Conservation (phyloP, 352 stramenopile species). For the Globisporangium perplexum region DNA sequence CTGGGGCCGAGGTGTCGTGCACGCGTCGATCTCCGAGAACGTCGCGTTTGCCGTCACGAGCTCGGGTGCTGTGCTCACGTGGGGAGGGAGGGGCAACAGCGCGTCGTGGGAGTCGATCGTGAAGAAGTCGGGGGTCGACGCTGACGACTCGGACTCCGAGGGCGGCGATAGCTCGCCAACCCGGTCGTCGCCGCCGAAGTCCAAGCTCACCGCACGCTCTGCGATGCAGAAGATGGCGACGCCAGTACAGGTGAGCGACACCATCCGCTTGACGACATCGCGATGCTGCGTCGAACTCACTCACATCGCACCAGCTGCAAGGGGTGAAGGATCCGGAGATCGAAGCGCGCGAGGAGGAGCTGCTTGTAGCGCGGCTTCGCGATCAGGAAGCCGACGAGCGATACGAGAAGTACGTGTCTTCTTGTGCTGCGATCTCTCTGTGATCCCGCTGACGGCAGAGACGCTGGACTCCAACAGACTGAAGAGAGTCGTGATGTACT, state of each 20-base stretch:
- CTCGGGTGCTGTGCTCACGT: slow-evolving; percentile 81
- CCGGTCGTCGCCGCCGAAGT: too few relatives aligned
- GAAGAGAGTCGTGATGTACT: slow-evolving; percentile 79
- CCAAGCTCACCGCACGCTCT: slow-evolving; percentile 44
- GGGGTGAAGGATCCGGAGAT: slow-evolving; percentile 36
- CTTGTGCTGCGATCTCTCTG: too few relatives aligned
- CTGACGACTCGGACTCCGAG: slow-evolving; percentile 7
- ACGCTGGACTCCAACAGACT: slow-evolving; percentile 20
- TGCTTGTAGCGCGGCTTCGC: slow-evolving; percentile 35
- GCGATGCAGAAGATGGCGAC: slow-evolving; percentile 49
- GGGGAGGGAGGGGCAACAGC: slow-evolving; percentile 70
- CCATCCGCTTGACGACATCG: not conserved
- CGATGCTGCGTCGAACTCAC: not conserved
- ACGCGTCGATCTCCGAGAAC: slow-evolving; percentile 78
- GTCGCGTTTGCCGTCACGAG: slow-evolving; percentile 85
- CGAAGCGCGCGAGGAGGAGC: slow-evolving; percentile 37
- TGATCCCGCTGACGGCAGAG: too few relatives aligned
- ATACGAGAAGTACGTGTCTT: slow-evolving; percentile 37
- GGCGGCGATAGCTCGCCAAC: not conserved
- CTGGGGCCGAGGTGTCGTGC: slow-evolving; percentile 84
- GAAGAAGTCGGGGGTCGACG: slow-evolving; percentile 9
- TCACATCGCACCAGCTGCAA: slow-evolving; percentile 22
- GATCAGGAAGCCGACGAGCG: slow-evolving; percentile 42
- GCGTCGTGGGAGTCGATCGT: slow-evolving; percentile 28
- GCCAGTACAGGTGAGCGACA: slow-evolving; percentile 20